Percentiles rank a stretch among this genome's conserved stretches.
Conservation (phyloP, 345 rosid genomes). For the Odontarrhena argentea region DNA sequence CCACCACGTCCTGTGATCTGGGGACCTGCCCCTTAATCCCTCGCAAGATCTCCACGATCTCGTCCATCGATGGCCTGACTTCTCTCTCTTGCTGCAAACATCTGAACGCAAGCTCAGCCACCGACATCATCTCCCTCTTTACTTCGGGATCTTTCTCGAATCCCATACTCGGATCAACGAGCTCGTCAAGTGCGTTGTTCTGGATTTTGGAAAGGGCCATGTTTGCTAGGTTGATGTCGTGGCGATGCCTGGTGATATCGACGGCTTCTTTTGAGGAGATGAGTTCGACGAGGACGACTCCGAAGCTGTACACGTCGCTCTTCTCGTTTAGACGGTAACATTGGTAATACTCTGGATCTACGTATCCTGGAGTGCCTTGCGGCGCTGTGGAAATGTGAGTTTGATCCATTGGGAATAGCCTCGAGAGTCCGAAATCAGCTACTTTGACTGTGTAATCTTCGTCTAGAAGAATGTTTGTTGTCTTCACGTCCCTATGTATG, state of each 20-base stretch:
- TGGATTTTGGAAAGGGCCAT: conserved; percentile 79
- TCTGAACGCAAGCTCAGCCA: conserved; percentile 72
- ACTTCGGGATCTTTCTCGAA: conserved; percentile 52
- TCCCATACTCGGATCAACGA: conserved; percentile 69
- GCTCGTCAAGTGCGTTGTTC: conserved; percentile 60
- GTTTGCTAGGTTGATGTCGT: conserved; percentile 70
- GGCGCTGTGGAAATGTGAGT: conserved; percentile 93
- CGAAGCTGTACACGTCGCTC: conserved; percentile 92
- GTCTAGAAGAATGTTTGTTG: conserved; percentile 82
- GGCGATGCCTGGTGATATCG: conserved; percentile 62
- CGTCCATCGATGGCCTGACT: conserved; percentile 75
- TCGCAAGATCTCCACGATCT: conserved; percentile 54
- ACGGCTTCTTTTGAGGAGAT: conserved; percentile 71
- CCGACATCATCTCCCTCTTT: conserved; percentile 47
- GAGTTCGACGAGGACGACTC: conserved; percentile 78
- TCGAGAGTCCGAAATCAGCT: conserved; percentile 91
- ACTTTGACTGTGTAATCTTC: conserved; percentile 65
- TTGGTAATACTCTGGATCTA: conserved; percentile 83
- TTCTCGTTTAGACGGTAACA: conserved; percentile 80
- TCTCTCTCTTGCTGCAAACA: conserved; percentile 84
- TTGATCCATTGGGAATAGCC: conserved; percentile 69
- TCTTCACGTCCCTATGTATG: conserved; percentile 88
- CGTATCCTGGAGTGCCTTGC: conserved; percentile 94
- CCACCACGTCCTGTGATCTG: conserved; percentile 45
- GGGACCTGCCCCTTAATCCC: conserved; percentile 46